Conservation (phyloP, 805 yeast genomes). For the Vanderwaltozyma verrucispora region DNA sequence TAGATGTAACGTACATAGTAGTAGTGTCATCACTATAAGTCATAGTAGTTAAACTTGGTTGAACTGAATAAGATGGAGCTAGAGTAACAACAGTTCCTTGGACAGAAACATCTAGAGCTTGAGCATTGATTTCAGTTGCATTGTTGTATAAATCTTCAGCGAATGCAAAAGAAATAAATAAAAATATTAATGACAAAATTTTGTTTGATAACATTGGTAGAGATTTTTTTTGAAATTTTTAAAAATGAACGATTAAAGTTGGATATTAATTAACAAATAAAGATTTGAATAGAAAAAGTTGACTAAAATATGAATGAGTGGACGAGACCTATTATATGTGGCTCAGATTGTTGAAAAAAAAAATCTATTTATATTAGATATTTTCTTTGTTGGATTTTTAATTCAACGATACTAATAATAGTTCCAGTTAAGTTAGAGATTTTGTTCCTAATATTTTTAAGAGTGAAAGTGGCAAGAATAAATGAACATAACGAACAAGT, state of each 20-base stretch:
- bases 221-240: too few species aligned
- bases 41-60: slow-evolving; percentile 7
- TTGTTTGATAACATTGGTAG: not conserved
- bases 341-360: slow-evolving; percentile 2
- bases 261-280: not conserved
- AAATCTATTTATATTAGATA: too few species aligned
- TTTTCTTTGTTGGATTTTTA: too few species aligned
- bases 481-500: too few species aligned
- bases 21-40: slow-evolving; percentile 12
- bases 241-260: not conserved
- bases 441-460: too few species aligned
- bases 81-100: slow-evolving; percentile 11
- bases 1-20: slow-evolving; percentile 14
- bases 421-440: too few species aligned
- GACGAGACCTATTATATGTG: slow-evolving; percentile 5
- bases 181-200: not conserved
- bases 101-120: not conserved
- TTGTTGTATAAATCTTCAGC: slow-evolving; percentile 9
- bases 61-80: slow-evolving; percentile 11
- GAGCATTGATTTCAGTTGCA: slow-evolving; percentile 6
- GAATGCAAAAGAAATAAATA: slow-evolving; percentile 4
- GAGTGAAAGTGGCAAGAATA: too few species aligned
- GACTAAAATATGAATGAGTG: not conserved
- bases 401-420: too few species aligned
- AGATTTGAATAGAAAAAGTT: not conserved